A percentile compares a stretch with the other conserved stretches of the same genome.
Evolutionary conservation across 495 filamentous ascomycete genomes (phyloP).

Genomic region (Penicillium coffeae): DNA sequence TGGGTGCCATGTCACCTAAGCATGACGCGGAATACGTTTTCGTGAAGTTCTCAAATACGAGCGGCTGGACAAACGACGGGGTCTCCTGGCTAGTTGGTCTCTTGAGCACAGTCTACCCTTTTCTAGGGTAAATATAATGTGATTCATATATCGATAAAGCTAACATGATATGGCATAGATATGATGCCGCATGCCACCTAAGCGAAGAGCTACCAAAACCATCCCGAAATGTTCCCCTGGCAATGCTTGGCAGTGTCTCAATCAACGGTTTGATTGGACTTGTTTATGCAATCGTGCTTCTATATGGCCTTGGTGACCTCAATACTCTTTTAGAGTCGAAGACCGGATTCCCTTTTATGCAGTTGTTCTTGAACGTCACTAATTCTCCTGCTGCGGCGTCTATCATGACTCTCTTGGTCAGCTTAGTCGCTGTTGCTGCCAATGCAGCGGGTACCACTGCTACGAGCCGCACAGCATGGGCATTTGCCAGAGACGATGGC

Average conservation of each 20-base stretch:
- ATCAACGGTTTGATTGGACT: conserved; percentile 43
- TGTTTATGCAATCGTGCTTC: conserved; percentile 36
- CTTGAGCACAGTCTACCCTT: conserved; percentile 21
- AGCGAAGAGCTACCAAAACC: conserved; percentile 32
- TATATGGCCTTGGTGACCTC: conserved; percentile 44
- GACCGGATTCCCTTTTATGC: conserved; percentile 44
- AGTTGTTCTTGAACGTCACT: conserved; percentile 38
- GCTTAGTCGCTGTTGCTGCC: conserved; percentile 15
- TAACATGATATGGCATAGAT: conserved; percentile 7
- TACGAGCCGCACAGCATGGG: conserved; percentile 24
- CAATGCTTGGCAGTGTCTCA: conserved; percentile 39
- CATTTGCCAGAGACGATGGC: conserved; percentile 19
- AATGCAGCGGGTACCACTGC: conserved; percentile 21
- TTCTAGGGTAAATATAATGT: conserved; percentile 11
- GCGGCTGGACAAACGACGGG: conserved; percentile 21
- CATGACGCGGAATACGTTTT: conserved; percentile 18
- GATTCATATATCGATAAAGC: neutral
- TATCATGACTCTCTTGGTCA: conserved; percentile 18
- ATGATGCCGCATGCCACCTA: conserved; percentile 29
- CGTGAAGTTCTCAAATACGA: conserved; percentile 18
- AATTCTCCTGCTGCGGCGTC: conserved; percentile 33
- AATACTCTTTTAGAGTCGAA: conserved; percentile 23
- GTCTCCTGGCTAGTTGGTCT: conserved; percentile 24
- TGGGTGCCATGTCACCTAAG: conserved; percentile 19
- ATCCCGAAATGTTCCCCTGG: conserved; percentile 34